Evolutionary conservation across 2,329 filamentous ascomycete genomes (phyloP), one percentile per base, ranked within the genome.

Genomic region (Bretziella fagacearum): DNA sequence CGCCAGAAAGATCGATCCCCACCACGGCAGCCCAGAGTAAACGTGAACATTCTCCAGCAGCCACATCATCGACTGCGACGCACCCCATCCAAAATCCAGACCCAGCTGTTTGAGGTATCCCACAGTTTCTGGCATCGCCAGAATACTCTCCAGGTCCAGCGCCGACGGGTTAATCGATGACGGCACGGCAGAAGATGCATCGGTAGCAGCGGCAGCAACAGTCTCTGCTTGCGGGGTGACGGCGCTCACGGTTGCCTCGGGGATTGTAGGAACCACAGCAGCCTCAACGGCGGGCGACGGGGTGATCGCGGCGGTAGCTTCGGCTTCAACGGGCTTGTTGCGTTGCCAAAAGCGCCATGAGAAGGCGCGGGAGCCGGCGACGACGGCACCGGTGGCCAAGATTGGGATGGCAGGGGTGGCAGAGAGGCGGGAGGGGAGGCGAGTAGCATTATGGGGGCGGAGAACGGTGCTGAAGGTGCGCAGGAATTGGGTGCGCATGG

Each of bases 21-120:
- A 86, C 91, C 91, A 96, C 10, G 85, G 84, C 47, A 84, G 63
- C 29, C 81, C 84, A 1, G 62, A 65, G 55, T 71, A 79, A 52
- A 95, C 68, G 63, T 98, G 85, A 33, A 93, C 59, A 58, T 89
- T 77, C 66, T 98, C 91, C 8, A 96, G 64, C 2, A 74, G 18
- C 69, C 72, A 87, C 63, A 95, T 71, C 61, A 91, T 77, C 13
- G 75, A 54, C 3, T 78, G 65, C 0, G 86, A 84, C 4, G 83
- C 75, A 13, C 89, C 89, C 66, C 68, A 87, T 58, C 89, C 86
- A 57, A 81, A 96, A 56, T 96, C 84, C 18, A 98, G 66, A 3
- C 91, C 91, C 8, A 96, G 68, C 5, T 76, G 71, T 55, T 83
- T 75, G 50, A 98, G 67, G 57, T 87, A 95, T 52, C 91, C 91